A percentile compares a stretch with the other conserved stretches of the same genome.
Evolutionary conservation across 805 yeast genomes (phyloP).

Genomic region (Myxozyma sirexii): DNA sequence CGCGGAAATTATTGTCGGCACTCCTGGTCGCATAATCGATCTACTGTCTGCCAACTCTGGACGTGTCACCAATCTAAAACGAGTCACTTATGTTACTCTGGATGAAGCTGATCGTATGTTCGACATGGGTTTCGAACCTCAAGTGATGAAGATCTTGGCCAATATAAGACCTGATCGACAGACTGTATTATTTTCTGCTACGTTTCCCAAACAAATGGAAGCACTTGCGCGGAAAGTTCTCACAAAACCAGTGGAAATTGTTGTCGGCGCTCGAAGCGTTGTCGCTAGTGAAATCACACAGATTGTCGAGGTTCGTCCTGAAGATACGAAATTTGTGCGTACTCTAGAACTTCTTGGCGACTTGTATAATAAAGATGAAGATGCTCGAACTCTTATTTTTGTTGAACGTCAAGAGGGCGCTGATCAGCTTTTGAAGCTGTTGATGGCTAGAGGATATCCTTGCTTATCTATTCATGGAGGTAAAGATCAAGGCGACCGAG

Average conservation of each 20-base stretch:
- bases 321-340: slow-evolving; percentile 57
- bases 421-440: slow-evolving; percentile 63
- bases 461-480: slow-evolving; percentile 88
- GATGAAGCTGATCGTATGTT: slow-evolving; percentile 98
- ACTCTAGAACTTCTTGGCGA: slow-evolving; percentile 60
- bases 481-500: slow-evolving; percentile 81
- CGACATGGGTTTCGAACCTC: slow-evolving; percentile 97
- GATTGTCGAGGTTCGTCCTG: slow-evolving; percentile 61
- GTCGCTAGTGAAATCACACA: slow-evolving; percentile 84
- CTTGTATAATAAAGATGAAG: slow-evolving; percentile 42
- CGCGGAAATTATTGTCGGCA: slow-evolving; percentile 80
- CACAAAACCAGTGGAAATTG: slow-evolving; percentile 67
- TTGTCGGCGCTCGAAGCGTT: slow-evolving; percentile 76
- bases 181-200: slow-evolving; percentile 89
- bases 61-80: slow-evolving; percentile 62
- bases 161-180: slow-evolving; percentile 85
- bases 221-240: slow-evolving; percentile 68
- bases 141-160: slow-evolving; percentile 75
- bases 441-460: slow-evolving; percentile 56
- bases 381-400: slow-evolving; percentile 63
- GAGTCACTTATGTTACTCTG: slow-evolving; percentile 79
- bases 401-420: slow-evolving; percentile 88
- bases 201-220: slow-evolving; percentile 76
- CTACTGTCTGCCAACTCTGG: slow-evolving; percentile 82
- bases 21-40: slow-evolving; percentile 95